Evolutionary conservation across 2,329 filamentous ascomycete species (phyloP).

Genomic region (Aureobasidium sp.): DNA sequence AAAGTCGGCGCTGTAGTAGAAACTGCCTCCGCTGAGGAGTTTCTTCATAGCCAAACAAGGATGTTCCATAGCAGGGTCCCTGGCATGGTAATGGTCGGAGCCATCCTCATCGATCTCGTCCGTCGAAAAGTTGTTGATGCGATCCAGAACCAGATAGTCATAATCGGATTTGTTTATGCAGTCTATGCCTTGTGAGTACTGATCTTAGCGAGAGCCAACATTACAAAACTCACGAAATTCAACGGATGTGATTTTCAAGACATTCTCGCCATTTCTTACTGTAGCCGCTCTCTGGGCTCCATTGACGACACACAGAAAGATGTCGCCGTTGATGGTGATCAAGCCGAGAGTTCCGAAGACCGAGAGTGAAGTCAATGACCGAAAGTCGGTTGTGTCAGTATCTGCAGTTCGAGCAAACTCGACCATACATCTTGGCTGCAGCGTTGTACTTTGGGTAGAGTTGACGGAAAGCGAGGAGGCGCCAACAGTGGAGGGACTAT

Average conservation of each 20-base stretch:
- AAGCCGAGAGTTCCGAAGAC: conserved; percentile 82
- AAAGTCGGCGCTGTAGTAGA: conserved; percentile 98
- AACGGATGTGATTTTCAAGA: conserved; percentile 77
- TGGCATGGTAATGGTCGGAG: conserved; percentile 43
- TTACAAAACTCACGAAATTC: conserved; percentile 55
- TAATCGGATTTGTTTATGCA: conserved; percentile 82
- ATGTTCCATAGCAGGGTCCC: conserved; percentile 69
- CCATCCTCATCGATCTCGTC: conserved; percentile 47
- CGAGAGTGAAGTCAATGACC: conserved; percentile 61
- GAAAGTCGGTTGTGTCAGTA: conserved; percentile 65
- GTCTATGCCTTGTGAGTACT: conserved; percentile 38
- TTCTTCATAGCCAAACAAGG: conserved; percentile 88
- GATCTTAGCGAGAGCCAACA: not conserved
- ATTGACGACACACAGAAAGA: conserved; percentile 87
- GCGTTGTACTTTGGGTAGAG: conserved; percentile 27
- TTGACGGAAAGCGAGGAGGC: conserved; percentile 29
- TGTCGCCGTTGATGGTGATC: conserved; percentile 72
- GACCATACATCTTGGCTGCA: conserved; percentile 65
- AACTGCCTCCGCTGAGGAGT: conserved; percentile 83
- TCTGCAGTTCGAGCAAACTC: conserved; percentile 63
- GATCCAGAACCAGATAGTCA: conserved; percentile 60
- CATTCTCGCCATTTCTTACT: conserved; percentile 76
- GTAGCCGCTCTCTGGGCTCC: conserved; percentile 69
- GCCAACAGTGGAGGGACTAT: conserved; percentile 59
- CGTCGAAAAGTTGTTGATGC: conserved; percentile 46